A percentile compares a stretch with the other conserved stretches of the same genome.
phyloP scores from a whole-genome alignment of 1,139 yeast species.

The Suhomyces wounanorum region DNA sequence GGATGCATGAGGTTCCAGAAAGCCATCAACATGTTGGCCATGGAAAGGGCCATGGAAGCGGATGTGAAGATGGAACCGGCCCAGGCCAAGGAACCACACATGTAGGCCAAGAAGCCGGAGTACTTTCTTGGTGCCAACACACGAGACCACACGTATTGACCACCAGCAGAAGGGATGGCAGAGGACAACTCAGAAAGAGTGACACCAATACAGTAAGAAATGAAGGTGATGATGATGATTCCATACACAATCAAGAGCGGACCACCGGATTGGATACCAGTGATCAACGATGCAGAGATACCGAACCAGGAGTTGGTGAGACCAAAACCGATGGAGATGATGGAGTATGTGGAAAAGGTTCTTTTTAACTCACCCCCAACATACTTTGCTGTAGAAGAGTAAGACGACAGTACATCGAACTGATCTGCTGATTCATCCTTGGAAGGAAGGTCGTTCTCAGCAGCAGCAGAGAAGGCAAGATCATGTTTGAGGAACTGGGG shows the following conservation, averaged over 20 bases:
- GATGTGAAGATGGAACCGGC: conserved; percentile 61
- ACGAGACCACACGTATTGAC: conserved; percentile 67
- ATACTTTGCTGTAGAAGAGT: conserved; percentile 1
- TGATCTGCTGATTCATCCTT: conserved; percentile 6
- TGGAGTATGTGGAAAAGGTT: conserved; percentile 48
- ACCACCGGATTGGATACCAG: conserved; percentile 68
- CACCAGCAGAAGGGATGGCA: conserved; percentile 67
- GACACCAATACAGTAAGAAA: conserved; percentile 53
- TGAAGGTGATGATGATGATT: conserved; percentile 58
- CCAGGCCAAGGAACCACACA: conserved; percentile 62
- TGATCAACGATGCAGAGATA: conserved; percentile 61
- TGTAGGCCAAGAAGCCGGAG: conserved; percentile 53
- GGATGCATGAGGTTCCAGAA: conserved; percentile 53
- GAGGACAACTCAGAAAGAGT: conserved; percentile 56
- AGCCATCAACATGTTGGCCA: conserved; percentile 55
- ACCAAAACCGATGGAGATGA: conserved; percentile 68
- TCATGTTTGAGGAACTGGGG: conserved; percentile 10
- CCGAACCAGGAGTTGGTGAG: conserved; percentile 74
- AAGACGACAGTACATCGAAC: conserved; percentile 1
- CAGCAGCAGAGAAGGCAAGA: conserved; percentile 11
- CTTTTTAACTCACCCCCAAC: conserved; percentile 32
- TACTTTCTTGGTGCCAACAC: conserved; percentile 53
- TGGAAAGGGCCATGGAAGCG: conserved; percentile 59
- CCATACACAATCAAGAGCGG: conserved; percentile 70
- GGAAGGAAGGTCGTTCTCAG: conserved; percentile 4